These are phyloP conservation scores for Agrocybe chaxingu DNA, from an alignment of 768 basidiomycete species.

Conservation along the genomic window DNA sequence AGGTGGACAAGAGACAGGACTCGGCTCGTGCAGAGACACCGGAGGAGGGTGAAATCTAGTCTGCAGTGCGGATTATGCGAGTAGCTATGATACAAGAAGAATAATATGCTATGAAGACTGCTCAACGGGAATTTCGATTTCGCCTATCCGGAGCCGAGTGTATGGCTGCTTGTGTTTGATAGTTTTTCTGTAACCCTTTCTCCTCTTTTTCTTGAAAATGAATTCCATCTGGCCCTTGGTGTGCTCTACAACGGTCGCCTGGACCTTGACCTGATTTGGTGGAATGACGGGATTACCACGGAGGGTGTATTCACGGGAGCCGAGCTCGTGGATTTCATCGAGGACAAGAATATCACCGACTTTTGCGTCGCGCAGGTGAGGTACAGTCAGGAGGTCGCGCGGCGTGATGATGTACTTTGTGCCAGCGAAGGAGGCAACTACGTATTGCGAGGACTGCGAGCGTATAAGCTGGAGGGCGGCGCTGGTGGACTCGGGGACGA, in stretches of 20 bases:
- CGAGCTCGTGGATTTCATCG: conserved; percentile 88
- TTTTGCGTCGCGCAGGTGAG: conserved; percentile 78
- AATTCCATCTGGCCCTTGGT: conserved; percentile 92
- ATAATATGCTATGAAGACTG: conserved; percentile 22
- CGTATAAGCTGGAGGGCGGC: conserved; percentile 78
- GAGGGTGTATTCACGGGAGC: conserved; percentile 92
- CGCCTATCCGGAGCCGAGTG: conserved; percentile 90
- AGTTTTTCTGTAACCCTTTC: conserved; percentile 96
- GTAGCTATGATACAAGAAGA: conserved; percentile 15
- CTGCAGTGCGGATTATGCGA: conserved; percentile 11
- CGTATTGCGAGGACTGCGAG: conserved; percentile 90
- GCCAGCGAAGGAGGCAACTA: conserved; percentile 85
- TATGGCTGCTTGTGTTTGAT: conserved; percentile 93
- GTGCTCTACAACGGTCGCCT: conserved; percentile 95
- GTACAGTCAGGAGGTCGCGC: conserved; percentile 90
- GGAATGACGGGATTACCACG: conserved; percentile 76
- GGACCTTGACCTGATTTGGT: conserved; percentile 61
- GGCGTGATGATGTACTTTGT: conserved; percentile 88
- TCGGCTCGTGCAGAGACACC: conserved; percentile 69
- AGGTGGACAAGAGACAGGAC: conserved; percentile 38
- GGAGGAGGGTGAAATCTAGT: conserved; percentile 83
- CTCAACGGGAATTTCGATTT: conserved; percentile 50
- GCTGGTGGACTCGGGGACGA: conserved; percentile 35
- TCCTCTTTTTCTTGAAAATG: conserved; percentile 94
- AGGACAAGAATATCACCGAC: conserved; percentile 85